Evolutionary conservation across 768 basidiomycete genomes (phyloP), one percentile per base, ranked within the genome.

Genomic region (Kwoniella bestiolae): DNA sequence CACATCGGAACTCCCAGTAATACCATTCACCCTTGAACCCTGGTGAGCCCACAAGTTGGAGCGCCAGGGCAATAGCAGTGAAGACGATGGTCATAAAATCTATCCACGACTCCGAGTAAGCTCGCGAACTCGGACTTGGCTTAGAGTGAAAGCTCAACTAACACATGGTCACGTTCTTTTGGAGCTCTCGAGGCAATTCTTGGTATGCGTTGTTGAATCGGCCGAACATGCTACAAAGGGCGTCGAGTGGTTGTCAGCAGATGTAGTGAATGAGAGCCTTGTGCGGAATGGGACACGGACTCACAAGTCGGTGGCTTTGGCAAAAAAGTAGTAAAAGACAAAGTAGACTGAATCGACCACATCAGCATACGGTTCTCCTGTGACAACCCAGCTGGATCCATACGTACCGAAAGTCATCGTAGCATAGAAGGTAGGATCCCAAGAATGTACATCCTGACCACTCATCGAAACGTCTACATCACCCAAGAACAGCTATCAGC

Each of bases 91-190:
- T 72, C 64, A 75, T 59, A 32, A 62, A 60, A 51, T 75, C 74
- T 75, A 32, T 25, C 35, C 18, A 47, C 28, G 14, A 56, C n/a
- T 23, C 11, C 5, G 41, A 53, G 26, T 32, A 21, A 55, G 52
- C 28, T 14, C 16, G 23, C 47, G 16, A 52, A 12, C 56, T 4
- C 26, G 53, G 5, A 23, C 3, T 35, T 23, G 8, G 31, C 28
- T 23, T 32, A 18, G 9, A 35, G 4, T 21, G 44, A n/a, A 23
- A 31, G 49, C 29, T 23, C 8, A 9, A 62, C 70, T 50, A 46
- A 74, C 73, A 74, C 61, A 74, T 66, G 12, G 71, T 59, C 14
- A 74, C 68, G 46, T 74, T 74, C 65, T 66, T 69, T 26, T 72
- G 70, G 32, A 67, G 66, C 28, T 71, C 68, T 5, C 58, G 44